Evolutionary conservation across 2,329 filamentous ascomycete species (phyloP), one percentile per base, ranked within the genome.

Genomic region (Nannizziopsis barbatae): DNA sequence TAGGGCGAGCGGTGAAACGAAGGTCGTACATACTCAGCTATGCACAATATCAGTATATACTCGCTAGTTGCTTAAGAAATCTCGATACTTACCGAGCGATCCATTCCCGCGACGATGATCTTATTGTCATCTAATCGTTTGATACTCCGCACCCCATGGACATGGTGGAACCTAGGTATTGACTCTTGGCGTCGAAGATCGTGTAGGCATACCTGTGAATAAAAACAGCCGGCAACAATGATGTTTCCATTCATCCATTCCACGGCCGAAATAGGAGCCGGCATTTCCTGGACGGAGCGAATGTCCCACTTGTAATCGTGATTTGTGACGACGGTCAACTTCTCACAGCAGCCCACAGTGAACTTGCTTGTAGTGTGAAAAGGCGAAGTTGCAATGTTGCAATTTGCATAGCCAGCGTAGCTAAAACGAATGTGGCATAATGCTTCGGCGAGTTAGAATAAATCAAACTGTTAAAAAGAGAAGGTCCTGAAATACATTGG

Each of bases 1-100:
- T 51, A 30, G 55, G 53, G 32, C 58, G 60, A 1, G 60, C 54
- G 2, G 62, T 55, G 47, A 58, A 68, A 17, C 67, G 65, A 22
- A 69, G 57, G 48, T 69, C 67, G 49, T 69, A 69, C 61, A 69
- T 67, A 52, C 62, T 58, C 15, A 69, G 57, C 66, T 69, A 52
- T 33, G n/a, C 33, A 3, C 14, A 2, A 45, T 37, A 39, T 45
- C 39, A 45, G 43, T 11, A 45, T 22, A 8, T 9, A n/a, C 10
- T 6, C 20, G 10, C 12, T 35, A n/a, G 15, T 27, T 11, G n/a
- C 9, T 32, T 46, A 5, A 20, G 12, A 3, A 11, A 17, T 14
- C 9, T 17, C 20, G 37, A n/a, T 17, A 41, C 47, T 14, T 45
- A 52, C 50, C 20, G 50, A 47, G 40, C 40, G 32, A 50, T 50